A percentile compares a stretch with the other conserved stretches of the same genome.
Evolutionary conservation across 108 stramenopile genomes (phyloP).

Genomic region (Discostella pseudostelligera): DNA sequence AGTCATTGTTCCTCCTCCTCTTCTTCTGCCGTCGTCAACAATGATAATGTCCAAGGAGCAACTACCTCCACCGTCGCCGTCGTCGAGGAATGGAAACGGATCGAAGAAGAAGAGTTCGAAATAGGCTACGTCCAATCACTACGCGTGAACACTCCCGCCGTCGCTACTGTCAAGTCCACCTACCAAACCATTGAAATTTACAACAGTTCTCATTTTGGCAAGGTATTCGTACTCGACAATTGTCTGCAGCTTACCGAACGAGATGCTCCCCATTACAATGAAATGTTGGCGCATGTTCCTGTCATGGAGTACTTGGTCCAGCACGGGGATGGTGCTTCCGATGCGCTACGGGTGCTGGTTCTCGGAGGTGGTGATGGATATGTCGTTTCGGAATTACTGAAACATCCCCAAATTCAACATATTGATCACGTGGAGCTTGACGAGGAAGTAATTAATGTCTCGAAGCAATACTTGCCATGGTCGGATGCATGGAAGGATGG

Average conservation of each 20-base stretch:
- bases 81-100: not conserved
- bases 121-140: constrained; percentile 41
- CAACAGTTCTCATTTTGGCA: constrained; percentile 65
- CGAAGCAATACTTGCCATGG: constrained; percentile 68
- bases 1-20: too few relatives aligned
- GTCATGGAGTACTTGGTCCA: constrained; percentile 62
- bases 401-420: constrained; percentile 50
- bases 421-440: constrained; percentile 87
- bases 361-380: constrained; percentile 82
- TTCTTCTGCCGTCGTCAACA: too few relatives aligned
- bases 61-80: too few relatives aligned
- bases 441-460: constrained; percentile 64
- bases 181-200: constrained; percentile 74
- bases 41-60: too few relatives aligned
- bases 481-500: constrained; percentile 75
- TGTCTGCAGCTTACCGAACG: constrained; percentile 73
- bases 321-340: not conserved
- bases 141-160: constrained; percentile 41
- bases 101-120: constrained; percentile 38
- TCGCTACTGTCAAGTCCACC: constrained; percentile 47
- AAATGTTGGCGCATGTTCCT: constrained; percentile 85
- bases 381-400: constrained; percentile 52
- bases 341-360: constrained; percentile 58
- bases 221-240: constrained; percentile 68
- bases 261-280: constrained; percentile 81